phyloP scores from a whole-genome alignment of 2,329 filamentous ascomycete species.

The Tricladium varicosporioides region DNA sequence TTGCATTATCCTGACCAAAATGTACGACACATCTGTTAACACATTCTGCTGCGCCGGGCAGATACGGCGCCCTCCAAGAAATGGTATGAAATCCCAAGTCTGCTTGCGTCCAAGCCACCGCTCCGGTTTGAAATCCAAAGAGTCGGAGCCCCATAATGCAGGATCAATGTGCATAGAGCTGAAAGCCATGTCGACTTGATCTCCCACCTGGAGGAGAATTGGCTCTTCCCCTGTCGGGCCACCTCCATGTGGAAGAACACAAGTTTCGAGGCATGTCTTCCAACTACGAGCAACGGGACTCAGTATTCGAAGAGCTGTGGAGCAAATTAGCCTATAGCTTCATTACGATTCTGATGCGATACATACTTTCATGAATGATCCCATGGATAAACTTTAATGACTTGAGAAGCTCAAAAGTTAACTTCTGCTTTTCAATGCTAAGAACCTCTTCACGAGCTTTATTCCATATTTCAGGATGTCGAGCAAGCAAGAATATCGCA shows the following conservation, averaged over 20 bases:
- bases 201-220: background rate
- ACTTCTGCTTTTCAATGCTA: conserved; percentile 12
- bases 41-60: conserved; percentile 2
- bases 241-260: background rate
- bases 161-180: conserved; percentile 35
- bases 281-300: conserved; percentile 20
- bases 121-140: conserved; percentile 39
- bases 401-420: conserved; percentile 46
- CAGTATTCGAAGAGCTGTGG: conserved; percentile 26
- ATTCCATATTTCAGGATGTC: conserved; percentile 27
- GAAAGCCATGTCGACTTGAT: background rate
- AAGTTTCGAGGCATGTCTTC: background rate
- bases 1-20: background rate
- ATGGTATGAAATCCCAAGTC: background rate
- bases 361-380: conserved; percentile 55
- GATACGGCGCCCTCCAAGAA: background rate
- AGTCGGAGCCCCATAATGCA: conserved; percentile 39
- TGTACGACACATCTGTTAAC: background rate
- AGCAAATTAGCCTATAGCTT: background rate
- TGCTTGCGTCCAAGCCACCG: conserved; percentile 38
- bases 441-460: conserved; percentile 28
- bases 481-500: conserved; percentile 31
- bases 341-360: too few species aligned
- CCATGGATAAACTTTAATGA: conserved; percentile 52
- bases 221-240: background rate